Base-by-base conservation (phyloP, 2,329 filamentous ascomycete genomes). In the Triangularia setosa region DNA sequence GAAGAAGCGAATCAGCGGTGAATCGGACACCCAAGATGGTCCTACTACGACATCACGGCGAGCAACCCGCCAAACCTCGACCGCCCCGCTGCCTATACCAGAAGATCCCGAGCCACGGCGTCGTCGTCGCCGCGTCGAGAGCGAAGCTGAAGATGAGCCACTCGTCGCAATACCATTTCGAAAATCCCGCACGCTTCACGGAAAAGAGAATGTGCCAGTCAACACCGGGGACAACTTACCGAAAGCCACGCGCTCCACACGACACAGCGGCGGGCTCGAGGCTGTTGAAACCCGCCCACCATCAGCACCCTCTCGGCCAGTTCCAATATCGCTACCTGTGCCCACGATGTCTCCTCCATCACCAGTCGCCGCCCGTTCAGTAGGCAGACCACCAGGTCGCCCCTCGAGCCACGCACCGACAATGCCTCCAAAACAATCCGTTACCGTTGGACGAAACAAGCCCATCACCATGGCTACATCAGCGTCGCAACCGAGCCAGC, bases 21-120 rank as follows among this genome's bases (percentile, higher is more conserved):
- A 27, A 21, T 21, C n/a, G 1, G 65, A 61, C 16, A 61, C 64
- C 21, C 60, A 64, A 27, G 6, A 33, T 2, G 48, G 52, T 4
- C 21, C 66, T 33, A 27, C 64, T 44, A 25, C 58, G 1, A n/a
- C 65, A 44, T 9, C 74, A 64, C 74, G 73, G 63, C 73, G 75
- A 68, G 71, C 71, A 60, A 77, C 75, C 69, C 75, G 75, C 62
- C 74, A 73, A 58, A 70, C 73, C 9, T 75, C 76, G 60, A 73
- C 73, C 54, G 68, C 75, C 65, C 75, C 76, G 59, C 75, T 73
- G 53, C 70, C 74, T 33, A 71, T 74, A 27, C 21, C 52, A 25
- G 52, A 27, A 28, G 71, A 74, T 33, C 70, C 71, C 12, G 70
- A 71, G 60, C 72, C 70, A n/a, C 67, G 69, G 61, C 70, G 72